phyloP scores from a whole-genome alignment of 2,329 filamentous ascomycete genomes.

The Aspergillus pseudoviridinutans region DNA sequence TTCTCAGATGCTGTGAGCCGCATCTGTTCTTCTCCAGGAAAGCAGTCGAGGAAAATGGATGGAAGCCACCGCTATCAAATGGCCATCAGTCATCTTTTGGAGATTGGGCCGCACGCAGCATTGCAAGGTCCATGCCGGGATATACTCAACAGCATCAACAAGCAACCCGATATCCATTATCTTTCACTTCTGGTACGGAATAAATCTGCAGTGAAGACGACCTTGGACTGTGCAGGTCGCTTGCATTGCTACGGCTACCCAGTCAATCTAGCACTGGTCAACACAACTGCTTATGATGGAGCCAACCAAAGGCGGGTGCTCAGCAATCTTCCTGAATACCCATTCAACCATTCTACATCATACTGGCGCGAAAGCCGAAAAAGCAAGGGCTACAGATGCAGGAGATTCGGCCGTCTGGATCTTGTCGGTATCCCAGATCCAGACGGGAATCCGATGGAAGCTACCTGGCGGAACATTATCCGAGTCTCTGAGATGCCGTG shows the following conservation, averaged over 20 bases:
- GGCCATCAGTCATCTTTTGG: slow-evolving; percentile 10
- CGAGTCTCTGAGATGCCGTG: slow-evolving; percentile 32
- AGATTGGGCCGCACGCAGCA: slow-evolving; percentile 23
- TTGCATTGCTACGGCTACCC: background rate
- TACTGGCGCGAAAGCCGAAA: slow-evolving; percentile 36
- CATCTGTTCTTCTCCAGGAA: background rate
- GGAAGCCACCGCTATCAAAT: background rate
- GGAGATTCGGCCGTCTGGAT: slow-evolving; percentile 3
- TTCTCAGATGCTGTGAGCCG: slow-evolving; percentile 19
- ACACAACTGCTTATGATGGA: background rate
- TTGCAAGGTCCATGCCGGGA: slow-evolving; percentile 14
- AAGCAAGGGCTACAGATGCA: slow-evolving; percentile 17
- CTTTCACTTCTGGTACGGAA: background rate
- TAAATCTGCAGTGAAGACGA: background rate
- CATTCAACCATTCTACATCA: slow-evolving; percentile 35
- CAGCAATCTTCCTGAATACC: slow-evolving; percentile 35
- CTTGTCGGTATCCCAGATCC: slow-evolving; percentile 13
- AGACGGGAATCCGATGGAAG: slow-evolving; percentile 18
- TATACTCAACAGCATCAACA: background rate
- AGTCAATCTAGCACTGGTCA: background rate
- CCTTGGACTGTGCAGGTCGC: background rate
- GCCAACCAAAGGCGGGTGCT: background rate
- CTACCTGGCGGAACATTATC: slow-evolving; percentile 44
- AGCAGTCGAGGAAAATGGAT: background rate
- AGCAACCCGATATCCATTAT: background rate